phyloP scores from a whole-genome alignment of 192 early-diverging fungal species.

The Dimargaris verticillata region DNA sequence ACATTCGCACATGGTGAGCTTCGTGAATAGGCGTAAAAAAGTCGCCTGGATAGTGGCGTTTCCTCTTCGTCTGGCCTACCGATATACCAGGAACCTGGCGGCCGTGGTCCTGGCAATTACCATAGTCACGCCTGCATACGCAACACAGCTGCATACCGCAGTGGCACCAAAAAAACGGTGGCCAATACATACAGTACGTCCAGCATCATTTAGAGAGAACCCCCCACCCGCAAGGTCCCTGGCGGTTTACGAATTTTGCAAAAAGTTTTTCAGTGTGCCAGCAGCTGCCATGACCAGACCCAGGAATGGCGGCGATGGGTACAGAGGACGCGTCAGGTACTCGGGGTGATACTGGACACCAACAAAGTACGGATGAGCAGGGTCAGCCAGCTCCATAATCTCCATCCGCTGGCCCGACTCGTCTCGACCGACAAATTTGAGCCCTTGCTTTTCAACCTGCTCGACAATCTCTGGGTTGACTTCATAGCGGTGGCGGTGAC shows the following conservation, averaged over 20 bases:
- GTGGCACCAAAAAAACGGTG: neutral
- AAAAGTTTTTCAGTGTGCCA: constrained; percentile 42
- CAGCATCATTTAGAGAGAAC: too few species aligned
- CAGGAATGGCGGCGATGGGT: constrained; percentile 80
- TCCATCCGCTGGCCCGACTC: constrained; percentile 97
- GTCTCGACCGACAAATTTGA: constrained; percentile 83
- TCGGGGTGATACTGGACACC: constrained; percentile 95
- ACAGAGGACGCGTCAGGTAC: constrained; percentile 86
- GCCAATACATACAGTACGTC: neutral
- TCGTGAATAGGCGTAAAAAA: too few species aligned
- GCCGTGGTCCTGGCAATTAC: too few species aligned
- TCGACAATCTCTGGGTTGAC: constrained; percentile 77
- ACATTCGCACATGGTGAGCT: too few species aligned
- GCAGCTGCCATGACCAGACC: constrained; percentile 82
- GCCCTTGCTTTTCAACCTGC: constrained; percentile 59
- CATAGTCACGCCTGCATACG: too few species aligned
- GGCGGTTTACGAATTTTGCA: constrained; percentile 15
- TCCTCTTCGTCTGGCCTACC: too few species aligned
- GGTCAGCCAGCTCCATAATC: constrained; percentile 69
- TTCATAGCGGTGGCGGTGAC: constrained; percentile 97
- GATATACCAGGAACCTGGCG: too few species aligned
- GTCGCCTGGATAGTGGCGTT: too few species aligned
- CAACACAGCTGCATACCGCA: too few species aligned
- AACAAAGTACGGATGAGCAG: constrained; percentile 85
- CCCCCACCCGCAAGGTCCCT: too few species aligned